phyloP scores from a whole-genome alignment of 2,329 filamentous ascomycete genomes.

The Trichoderma hamatum region DNA sequence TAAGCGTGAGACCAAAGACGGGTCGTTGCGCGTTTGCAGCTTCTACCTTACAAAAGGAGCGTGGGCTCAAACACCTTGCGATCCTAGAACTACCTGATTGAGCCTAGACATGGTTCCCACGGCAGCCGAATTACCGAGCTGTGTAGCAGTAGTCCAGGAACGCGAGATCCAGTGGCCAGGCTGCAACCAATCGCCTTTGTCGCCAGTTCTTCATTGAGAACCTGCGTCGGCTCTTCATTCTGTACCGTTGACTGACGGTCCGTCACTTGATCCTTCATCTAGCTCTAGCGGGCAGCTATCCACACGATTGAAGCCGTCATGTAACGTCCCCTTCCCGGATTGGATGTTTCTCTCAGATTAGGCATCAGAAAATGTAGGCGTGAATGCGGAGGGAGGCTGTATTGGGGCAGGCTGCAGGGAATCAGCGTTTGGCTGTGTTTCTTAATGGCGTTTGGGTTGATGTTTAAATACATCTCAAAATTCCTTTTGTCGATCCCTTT shows the following conservation, averaged over 20 bases:
- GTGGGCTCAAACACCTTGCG: constrained; percentile 21
- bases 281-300: neutral
- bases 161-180: constrained; percentile 13
- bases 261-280: constrained; percentile 25
- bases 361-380: neutral
- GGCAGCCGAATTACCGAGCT: constrained; percentile 23
- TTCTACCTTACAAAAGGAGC: constrained; percentile 24
- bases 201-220: constrained; percentile 16
- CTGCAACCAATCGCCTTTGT: constrained; percentile 13
- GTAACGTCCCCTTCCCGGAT: constrained; percentile 21
- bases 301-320: constrained; percentile 7
- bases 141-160: constrained; percentile 26
- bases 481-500: neutral
- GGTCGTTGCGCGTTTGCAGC: neutral
- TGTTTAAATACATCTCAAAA: constrained; percentile 6
- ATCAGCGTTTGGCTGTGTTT: neutral
- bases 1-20: constrained; percentile 10
- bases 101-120: neutral
- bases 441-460: neutral
- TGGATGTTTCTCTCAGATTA: constrained; percentile 20
- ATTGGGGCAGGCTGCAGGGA: neutral
- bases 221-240: constrained; percentile 12
- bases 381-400: constrained; percentile 2
- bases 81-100: constrained; percentile 20
- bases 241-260: neutral